Conservation (phyloP, 2,329 filamentous ascomycete genomes). For the Didymosphaeria variabile region DNA sequence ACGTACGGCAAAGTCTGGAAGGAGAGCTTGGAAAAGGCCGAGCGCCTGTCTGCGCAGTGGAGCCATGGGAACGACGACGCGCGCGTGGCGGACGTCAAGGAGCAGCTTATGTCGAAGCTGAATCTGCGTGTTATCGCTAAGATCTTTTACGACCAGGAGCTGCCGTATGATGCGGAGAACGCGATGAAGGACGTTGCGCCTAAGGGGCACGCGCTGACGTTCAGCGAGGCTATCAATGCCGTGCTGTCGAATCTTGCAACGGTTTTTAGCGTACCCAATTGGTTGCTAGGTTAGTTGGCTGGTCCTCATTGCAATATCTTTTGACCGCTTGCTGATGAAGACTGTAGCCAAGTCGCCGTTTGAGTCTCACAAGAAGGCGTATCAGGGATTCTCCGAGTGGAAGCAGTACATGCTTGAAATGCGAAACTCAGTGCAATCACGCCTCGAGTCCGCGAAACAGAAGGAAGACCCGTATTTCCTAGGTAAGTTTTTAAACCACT, state of each 20-base stretch:
- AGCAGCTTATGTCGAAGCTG: too few species aligned
- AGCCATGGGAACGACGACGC: not conserved
- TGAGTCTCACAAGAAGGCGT: not conserved
- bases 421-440: too few species aligned
- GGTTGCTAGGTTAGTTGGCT: too few species aligned
- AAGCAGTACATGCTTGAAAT: slow-evolving; percentile 20
- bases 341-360: not conserved
- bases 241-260: too few species aligned
- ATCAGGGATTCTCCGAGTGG: slow-evolving; percentile 9
- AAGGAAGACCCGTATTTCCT: not conserved
- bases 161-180: too few species aligned
- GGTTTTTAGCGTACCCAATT: too few species aligned
- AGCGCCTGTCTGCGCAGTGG: not conserved
- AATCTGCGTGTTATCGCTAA: too few species aligned
- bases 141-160: too few species aligned
- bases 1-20: not conserved
- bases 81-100: not conserved
- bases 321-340: not conserved
- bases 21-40: not conserved
- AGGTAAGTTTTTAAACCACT: not conserved
- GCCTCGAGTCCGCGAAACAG: too few species aligned
- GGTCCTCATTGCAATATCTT: not conserved
- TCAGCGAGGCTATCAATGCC: too few species aligned
- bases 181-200: too few species aligned
- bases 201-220: too few species aligned